phyloP scores from a whole-genome alignment of 768 basidiomycete species.

The Amanita thiersii region DNA sequence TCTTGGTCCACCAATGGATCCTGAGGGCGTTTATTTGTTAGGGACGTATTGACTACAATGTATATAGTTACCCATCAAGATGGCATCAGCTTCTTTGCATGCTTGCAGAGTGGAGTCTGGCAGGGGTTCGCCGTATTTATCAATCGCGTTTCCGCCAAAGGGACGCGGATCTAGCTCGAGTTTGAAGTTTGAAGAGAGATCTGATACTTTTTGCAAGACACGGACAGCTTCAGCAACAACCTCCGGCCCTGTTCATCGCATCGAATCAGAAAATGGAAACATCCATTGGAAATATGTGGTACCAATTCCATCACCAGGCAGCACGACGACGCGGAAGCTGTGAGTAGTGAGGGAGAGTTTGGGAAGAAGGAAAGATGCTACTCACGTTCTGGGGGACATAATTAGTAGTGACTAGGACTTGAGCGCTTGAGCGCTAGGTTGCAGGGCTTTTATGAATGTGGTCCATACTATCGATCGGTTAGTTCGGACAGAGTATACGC shows the following conservation, averaged over 20 bases:
- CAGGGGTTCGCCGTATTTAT: constrained; percentile 76
- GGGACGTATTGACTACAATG: not conserved
- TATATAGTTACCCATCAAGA: constrained; percentile 75
- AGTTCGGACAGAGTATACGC: constrained; percentile 6
- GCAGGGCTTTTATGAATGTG: constrained; percentile 5
- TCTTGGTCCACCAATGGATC: constrained; percentile 97
- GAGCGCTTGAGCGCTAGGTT: too few species aligned
- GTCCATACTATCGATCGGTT: constrained; percentile 11
- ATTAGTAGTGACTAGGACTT: too few species aligned
- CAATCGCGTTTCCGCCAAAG: constrained; percentile 94
- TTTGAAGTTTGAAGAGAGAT: constrained; percentile 52
- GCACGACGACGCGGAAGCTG: constrained; percentile 82
- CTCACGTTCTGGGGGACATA: constrained; percentile 25
- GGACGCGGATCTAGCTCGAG: constrained; percentile 68
- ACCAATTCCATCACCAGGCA: constrained; percentile 99
- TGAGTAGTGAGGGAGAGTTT: constrained; percentile 3
- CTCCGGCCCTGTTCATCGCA: constrained; percentile 65
- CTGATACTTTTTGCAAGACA: constrained; percentile 68
- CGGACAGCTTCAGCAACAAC: constrained; percentile 81
- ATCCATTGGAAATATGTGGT: constrained; percentile 7
- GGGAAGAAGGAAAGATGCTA: not conserved
- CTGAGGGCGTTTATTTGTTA: constrained; percentile 27
- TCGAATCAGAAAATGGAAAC: constrained; percentile 9
- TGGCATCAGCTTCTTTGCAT: constrained; percentile 90
- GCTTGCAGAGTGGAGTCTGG: constrained; percentile 81